Evolutionary conservation across 2,329 filamentous ascomycete species (phyloP).

Genomic region (Saccharata proteae): DNA sequence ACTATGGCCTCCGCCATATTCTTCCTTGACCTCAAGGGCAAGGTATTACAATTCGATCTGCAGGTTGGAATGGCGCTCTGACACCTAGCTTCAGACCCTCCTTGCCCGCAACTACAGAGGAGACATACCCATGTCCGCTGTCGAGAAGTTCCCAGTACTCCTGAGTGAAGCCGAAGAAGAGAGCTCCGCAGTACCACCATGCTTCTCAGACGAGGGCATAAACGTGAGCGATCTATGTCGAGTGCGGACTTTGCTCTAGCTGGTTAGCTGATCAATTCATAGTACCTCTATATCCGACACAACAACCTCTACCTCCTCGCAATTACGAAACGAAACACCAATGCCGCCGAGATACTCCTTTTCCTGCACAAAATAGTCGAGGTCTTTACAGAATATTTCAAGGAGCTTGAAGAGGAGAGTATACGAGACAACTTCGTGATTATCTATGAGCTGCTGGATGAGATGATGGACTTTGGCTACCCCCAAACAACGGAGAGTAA

Average conservation of each 20-base stretch:
- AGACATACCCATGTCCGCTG: slow-evolving; percentile 97
- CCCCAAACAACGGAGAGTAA: slow-evolving; percentile 97
- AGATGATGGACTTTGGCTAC: slow-evolving; percentile 99
- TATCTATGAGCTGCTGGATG: slow-evolving; percentile 95
- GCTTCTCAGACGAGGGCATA: slow-evolving; percentile 97
- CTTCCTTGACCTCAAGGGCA: slow-evolving; percentile 99
- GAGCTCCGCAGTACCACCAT: slow-evolving; percentile 90
- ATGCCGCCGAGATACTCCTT: slow-evolving; percentile 94
- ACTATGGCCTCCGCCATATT: slow-evolving; percentile 94
- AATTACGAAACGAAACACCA: slow-evolving; percentile 95
- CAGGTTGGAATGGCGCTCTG: slow-evolving; percentile 13
- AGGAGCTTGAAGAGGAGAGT: slow-evolving; percentile 94
- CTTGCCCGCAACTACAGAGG: slow-evolving; percentile 96
- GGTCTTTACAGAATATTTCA: slow-evolving; percentile 99
- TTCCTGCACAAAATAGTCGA: slow-evolving; percentile 98
- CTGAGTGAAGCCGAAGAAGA: slow-evolving; percentile 98
- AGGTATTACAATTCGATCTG: slow-evolving; percentile 44
- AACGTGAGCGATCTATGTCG: slow-evolving; percentile 54
- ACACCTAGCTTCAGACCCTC: slow-evolving; percentile 60
- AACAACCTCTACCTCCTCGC: slow-evolving; percentile 98
- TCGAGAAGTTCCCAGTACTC: slow-evolving; percentile 93
- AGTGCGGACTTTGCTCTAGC: slow-evolving; percentile 4
- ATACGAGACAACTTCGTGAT: slow-evolving; percentile 99
- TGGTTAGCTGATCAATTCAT: slow-evolving; percentile 7
- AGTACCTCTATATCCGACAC: slow-evolving; percentile 99